Percentiles rank a stretch among this genome's conserved stretches.
Evolutionary conservation across 2,329 filamentous ascomycete species (phyloP).

Genomic region (Westerdykella sp.): DNA sequence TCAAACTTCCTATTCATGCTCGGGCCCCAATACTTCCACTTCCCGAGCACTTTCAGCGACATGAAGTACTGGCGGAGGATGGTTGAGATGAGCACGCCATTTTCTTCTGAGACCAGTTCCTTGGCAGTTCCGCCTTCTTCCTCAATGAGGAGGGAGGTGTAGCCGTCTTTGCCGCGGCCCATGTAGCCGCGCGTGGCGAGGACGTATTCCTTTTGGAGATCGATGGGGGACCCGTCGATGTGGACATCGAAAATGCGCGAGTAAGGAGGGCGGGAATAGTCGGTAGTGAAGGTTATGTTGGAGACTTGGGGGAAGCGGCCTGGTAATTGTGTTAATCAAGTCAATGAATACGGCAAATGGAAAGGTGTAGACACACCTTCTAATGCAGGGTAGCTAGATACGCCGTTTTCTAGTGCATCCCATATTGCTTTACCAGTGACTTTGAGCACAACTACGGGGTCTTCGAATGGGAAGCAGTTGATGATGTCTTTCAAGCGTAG

Average conservation of each 20-base stretch:
- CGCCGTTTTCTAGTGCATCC: slow-evolving; percentile 77
- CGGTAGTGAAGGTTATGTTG: slow-evolving; percentile 70
- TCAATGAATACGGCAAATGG: not conserved
- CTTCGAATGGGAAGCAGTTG: slow-evolving; percentile 88
- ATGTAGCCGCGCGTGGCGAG: slow-evolving; percentile 83
- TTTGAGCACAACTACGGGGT: slow-evolving; percentile 73
- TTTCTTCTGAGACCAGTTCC: slow-evolving; percentile 78
- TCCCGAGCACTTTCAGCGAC: slow-evolving; percentile 71
- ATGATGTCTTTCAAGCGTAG: slow-evolving; percentile 75
- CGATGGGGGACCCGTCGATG: slow-evolving; percentile 56
- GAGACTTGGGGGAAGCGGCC: slow-evolving; percentile 76
- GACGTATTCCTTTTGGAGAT: slow-evolving; percentile 59
- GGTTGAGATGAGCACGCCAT: slow-evolving; percentile 77
- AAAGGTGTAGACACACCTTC: slow-evolving; percentile 50
- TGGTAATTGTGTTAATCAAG: slow-evolving; percentile 5
- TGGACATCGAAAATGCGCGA: slow-evolving; percentile 58
- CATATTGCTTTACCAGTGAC: slow-evolving; percentile 66
- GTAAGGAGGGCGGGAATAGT: slow-evolving; percentile 55
- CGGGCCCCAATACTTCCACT: slow-evolving; percentile 67
- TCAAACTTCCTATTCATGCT: slow-evolving; percentile 61
- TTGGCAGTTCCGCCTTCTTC: slow-evolving; percentile 70
- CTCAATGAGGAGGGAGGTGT: slow-evolving; percentile 65
- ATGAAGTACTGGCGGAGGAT: slow-evolving; percentile 89
- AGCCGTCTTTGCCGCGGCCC: slow-evolving; percentile 82
- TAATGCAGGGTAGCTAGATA: slow-evolving; percentile 72